These are phyloP conservation scores for Pythium utonaiense DNA, from an alignment of 352 stramenopile genomes.

Conservation along the genomic window DNA sequence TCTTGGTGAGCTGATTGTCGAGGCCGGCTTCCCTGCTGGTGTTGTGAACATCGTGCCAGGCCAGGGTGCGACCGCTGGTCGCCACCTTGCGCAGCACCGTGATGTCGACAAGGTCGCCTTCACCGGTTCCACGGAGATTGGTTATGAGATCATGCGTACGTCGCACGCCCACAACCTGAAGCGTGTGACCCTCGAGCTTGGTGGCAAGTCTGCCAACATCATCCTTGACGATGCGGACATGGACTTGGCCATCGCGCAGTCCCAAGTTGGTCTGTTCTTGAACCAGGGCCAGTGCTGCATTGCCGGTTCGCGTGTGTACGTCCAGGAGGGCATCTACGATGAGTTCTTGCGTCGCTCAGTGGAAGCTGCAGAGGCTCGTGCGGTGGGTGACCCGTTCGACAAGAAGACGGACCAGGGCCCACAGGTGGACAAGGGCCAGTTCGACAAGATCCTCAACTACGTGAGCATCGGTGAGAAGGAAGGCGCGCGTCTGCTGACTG, in stretches of 20 bases:
- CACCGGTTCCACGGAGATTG: conserved; percentile 83
- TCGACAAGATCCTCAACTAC: conserved; percentile 72
- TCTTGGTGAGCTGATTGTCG: conserved; percentile 58
- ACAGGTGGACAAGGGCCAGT: conserved; percentile 60
- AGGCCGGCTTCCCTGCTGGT: conserved; percentile 58
- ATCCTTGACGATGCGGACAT: conserved; percentile 75
- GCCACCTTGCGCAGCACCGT: conserved; percentile 51
- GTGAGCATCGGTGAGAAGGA: conserved; percentile 47
- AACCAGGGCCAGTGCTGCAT: conserved; percentile 84
- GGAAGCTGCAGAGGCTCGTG: conserved; percentile 44
- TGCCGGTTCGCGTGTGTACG: conserved; percentile 63
- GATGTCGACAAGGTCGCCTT: conserved; percentile 78
- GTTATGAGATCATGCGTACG: conserved; percentile 41
- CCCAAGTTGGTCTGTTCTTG: conserved; percentile 68
- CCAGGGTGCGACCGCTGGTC: conserved; percentile 48
- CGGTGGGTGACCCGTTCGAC: conserved; percentile 48
- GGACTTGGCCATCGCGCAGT: conserved; percentile 72
- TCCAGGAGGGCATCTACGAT: conserved; percentile 67
- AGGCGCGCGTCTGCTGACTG: conserved; percentile 53
- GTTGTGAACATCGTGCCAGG: conserved; percentile 70
- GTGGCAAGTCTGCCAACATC: conserved; percentile 88
- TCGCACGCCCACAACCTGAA: conserved; percentile 51
- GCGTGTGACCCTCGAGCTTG: conserved; percentile 73
- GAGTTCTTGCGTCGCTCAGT: conserved; percentile 55
- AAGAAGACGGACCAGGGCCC: conserved; percentile 55